These are phyloP conservation scores for Ophiostoma triangulosporum DNA, from an alignment of 2,329 filamentous ascomycete species.

Conservation along the genomic window DNA sequence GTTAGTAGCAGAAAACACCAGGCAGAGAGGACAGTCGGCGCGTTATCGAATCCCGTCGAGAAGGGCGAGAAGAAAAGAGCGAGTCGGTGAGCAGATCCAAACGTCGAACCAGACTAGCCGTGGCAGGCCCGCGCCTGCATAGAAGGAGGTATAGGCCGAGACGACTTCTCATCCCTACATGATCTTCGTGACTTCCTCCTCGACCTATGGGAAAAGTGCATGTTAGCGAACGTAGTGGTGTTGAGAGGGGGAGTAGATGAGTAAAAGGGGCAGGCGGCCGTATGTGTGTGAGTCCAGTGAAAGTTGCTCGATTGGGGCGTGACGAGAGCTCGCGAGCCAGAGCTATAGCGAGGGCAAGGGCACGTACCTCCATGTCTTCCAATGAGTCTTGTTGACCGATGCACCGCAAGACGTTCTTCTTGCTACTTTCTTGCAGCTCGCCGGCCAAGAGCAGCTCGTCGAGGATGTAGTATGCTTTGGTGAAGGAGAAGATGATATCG, in stretches of 20 bases:
- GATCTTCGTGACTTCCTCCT: conserved; percentile 82
- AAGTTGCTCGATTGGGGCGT: background rate
- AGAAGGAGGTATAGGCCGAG: background rate
- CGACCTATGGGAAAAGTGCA: conserved; percentile 50
- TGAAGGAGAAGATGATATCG: conserved; percentile 99
- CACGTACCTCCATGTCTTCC: conserved; percentile 92
- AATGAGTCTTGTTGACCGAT: conserved; percentile 96
- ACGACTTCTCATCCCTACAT: conserved; percentile 42
- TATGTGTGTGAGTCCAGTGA: no score
- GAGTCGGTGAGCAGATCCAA: background rate
- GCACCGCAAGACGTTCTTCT: conserved; percentile 94
- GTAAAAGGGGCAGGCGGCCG: background rate
- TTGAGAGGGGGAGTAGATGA: background rate
- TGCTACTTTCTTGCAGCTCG: conserved; percentile 97
- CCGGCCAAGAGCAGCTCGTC: conserved; percentile 91
- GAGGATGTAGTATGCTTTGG: conserved; percentile 98
- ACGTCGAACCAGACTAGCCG: background rate
- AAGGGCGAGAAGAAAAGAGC: no score
- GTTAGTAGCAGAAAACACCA: conserved; percentile 6
- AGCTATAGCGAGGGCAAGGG: conserved; percentile 17
- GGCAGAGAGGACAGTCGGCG: background rate
- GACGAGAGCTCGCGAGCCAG: background rate
- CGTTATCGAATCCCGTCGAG: no score
- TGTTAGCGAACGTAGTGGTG: conserved; percentile 30
- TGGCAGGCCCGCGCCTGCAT: background rate